Conservation (phyloP, 139 green algal species). For the Micractinium sp. region DNA sequence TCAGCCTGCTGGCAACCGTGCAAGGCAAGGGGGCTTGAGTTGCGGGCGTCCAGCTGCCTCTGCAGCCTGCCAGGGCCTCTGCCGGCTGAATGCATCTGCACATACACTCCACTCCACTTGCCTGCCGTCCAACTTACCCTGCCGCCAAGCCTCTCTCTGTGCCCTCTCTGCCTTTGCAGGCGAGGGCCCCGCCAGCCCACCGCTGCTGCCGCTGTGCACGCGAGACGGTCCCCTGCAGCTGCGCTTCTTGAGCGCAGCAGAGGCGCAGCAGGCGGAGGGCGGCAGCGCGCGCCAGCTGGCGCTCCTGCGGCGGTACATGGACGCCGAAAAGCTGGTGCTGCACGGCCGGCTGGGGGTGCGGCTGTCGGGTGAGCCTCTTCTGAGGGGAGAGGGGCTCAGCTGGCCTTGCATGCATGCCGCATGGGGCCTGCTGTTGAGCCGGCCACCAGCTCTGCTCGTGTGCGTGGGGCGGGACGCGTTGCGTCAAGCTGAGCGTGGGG, state of each 20-base stretch:
- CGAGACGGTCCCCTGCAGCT: constrained; percentile 17
- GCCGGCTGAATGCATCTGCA: too few relatives aligned
- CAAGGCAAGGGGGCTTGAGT: background rate
- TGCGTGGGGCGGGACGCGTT: background rate
- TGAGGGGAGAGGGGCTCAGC: too few relatives aligned
- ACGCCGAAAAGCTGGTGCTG: background rate
- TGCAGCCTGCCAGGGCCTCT: too few relatives aligned
- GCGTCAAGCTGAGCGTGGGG: too few relatives aligned
- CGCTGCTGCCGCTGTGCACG: constrained; percentile 35
- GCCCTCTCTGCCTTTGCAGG: too few relatives aligned
- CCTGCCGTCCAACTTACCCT: too few relatives aligned
- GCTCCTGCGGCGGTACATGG: constrained; percentile 30
- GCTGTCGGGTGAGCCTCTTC: constrained; percentile 1
- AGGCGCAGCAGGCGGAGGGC: background rate
- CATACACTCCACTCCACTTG: too few relatives aligned
- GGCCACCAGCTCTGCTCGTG: background rate
- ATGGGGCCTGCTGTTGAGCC: too few relatives aligned
- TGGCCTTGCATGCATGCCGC: too few relatives aligned
- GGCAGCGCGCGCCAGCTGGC: background rate
- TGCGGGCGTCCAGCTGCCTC: too few relatives aligned
- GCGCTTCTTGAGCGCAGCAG: constrained; percentile 16
- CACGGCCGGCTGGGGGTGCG: constrained; percentile 11
- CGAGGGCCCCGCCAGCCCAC: constrained; percentile 25
- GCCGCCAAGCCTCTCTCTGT: too few relatives aligned
- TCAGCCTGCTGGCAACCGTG: constrained; percentile 29